Evolutionary conservation across 345 rosid genomes (phyloP).

Genomic region (Citrus australasica): DNA sequence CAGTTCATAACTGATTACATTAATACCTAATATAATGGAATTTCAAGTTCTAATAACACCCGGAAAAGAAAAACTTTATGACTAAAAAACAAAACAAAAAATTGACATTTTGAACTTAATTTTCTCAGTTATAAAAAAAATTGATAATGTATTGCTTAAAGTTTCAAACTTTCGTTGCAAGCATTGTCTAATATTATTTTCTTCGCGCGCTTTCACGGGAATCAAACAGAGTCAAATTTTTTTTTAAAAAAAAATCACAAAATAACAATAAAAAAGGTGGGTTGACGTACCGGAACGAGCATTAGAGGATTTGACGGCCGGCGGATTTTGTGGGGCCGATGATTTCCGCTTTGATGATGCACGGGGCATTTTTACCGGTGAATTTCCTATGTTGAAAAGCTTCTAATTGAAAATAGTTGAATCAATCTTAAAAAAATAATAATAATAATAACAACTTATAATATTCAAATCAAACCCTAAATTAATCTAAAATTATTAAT

Average conservation of each 20-base stretch:
- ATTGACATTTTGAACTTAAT: neutral
- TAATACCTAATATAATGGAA: neutral
- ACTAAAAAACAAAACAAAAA: neutral
- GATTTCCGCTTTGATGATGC: conserved; percentile 43
- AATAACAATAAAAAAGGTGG: neutral
- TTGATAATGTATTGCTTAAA: neutral
- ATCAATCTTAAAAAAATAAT: too few relatives aligned
- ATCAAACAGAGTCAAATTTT: conserved; percentile 4
- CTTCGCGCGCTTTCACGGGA: conserved; percentile 27
- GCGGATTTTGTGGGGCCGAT: conserved; percentile 33
- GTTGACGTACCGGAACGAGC: conserved; percentile 22
- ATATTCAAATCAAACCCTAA: neutral
- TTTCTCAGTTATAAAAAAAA: neutral
- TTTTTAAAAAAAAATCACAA: neutral
- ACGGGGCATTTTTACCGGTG: conserved; percentile 32
- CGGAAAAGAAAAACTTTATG: neutral
- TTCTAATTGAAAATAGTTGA: neutral
- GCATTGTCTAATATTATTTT: neutral
- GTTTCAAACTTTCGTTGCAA: neutral
- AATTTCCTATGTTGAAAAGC: neutral
- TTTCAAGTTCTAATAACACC: neutral
- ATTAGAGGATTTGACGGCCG: conserved; percentile 31
- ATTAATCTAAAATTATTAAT: too few relatives aligned
- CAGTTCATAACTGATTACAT: neutral
- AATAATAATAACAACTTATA: too few relatives aligned